A percentile compares a stretch with the other conserved stretches of the same genome.
Conservation (phyloP, 768 basidiomycete species). For the Kondoa subrosea region DNA sequence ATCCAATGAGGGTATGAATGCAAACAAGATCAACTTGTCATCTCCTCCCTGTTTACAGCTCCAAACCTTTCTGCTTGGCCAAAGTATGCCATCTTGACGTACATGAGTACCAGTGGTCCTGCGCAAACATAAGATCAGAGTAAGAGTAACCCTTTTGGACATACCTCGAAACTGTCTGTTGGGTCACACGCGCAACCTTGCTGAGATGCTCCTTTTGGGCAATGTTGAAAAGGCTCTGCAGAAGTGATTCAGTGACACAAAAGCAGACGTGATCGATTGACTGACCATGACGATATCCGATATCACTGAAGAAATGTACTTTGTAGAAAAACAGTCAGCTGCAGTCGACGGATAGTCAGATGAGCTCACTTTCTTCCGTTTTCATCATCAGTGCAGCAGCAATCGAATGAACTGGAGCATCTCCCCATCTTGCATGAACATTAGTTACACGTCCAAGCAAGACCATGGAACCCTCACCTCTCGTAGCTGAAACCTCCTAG, state of each 20-base stretch:
- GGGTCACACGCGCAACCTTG: background rate
- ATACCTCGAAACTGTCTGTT: background rate
- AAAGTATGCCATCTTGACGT: too few relatives aligned
- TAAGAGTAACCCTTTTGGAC: too few relatives aligned
- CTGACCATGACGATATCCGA: constrained; percentile 82
- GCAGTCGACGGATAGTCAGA: background rate
- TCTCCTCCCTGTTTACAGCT: too few relatives aligned
- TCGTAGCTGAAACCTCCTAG: constrained; percentile 70
- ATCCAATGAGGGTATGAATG: too few relatives aligned
- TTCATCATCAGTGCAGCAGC: constrained; percentile 74
- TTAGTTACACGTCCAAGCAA: background rate
- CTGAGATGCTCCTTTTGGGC: constrained; percentile 31
- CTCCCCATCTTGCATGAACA: constrained; percentile 67
- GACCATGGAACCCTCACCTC: constrained; percentile 34
- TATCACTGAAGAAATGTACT: constrained; percentile 87
- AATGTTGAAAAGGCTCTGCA: constrained; percentile 25
- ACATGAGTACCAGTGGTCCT: too few relatives aligned
- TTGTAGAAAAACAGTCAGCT: constrained; percentile 28
- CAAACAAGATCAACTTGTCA: too few relatives aligned
- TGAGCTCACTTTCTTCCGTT: constrained; percentile 42
- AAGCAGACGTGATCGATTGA: too few relatives aligned
- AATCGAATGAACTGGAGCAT: constrained; percentile 80
- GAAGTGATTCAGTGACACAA: constrained; percentile 59
- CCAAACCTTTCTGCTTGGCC: too few relatives aligned
- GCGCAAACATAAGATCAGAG: too few relatives aligned